Percentiles rank a stretch among this genome's conserved stretches.
Evolutionary conservation across 2,329 filamentous ascomycete genomes (phyloP).

Genomic region (Pseudogymnoascus sp.): DNA sequence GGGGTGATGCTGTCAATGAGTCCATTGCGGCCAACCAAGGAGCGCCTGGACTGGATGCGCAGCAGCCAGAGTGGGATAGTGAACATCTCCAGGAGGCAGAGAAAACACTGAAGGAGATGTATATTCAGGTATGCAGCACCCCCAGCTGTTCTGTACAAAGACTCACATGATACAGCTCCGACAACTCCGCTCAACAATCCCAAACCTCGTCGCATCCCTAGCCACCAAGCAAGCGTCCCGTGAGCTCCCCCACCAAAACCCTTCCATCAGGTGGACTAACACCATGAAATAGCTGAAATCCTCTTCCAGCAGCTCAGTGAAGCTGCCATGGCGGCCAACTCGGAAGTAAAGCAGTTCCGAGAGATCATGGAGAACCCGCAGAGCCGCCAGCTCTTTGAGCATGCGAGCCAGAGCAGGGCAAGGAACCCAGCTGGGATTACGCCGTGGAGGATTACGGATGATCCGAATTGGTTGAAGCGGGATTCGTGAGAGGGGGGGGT

Average conservation of each 20-base stretch:
- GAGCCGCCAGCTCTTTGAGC: slow-evolving; percentile 38
- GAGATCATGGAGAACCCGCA: slow-evolving; percentile 23
- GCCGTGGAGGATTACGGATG: slow-evolving; percentile 49
- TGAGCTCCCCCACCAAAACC: slow-evolving; percentile 29
- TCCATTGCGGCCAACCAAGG: slow-evolving; percentile 15
- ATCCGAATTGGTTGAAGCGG: slow-evolving; percentile 47
- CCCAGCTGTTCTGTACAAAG: not conserved
- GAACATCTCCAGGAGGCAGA: slow-evolving; percentile 25
- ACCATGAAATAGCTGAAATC: slow-evolving; percentile 37
- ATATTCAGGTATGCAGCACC: slow-evolving; percentile 25
- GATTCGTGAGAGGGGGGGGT: slow-evolving; percentile 15
- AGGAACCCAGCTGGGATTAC: slow-evolving; percentile 49
- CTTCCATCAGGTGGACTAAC: not conserved
- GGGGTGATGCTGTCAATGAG: not conserved
- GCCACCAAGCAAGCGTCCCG: slow-evolving; percentile 41
- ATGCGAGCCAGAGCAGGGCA: slow-evolving; percentile 44
- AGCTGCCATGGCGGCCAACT: slow-evolving; percentile 38
- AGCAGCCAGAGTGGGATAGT: slow-evolving; percentile 23
- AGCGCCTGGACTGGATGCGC: slow-evolving; percentile 17
- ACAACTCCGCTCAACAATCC: slow-evolving; percentile 39
- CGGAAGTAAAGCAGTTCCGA: slow-evolving; percentile 40
- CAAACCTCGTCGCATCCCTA: slow-evolving; percentile 44
- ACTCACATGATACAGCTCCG: not conserved
- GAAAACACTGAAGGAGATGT: slow-evolving; percentile 28
- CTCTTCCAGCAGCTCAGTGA: slow-evolving; percentile 40